Conservation (phyloP, 1,139 yeast genomes). For the Kodamaea alishanica region DNA sequence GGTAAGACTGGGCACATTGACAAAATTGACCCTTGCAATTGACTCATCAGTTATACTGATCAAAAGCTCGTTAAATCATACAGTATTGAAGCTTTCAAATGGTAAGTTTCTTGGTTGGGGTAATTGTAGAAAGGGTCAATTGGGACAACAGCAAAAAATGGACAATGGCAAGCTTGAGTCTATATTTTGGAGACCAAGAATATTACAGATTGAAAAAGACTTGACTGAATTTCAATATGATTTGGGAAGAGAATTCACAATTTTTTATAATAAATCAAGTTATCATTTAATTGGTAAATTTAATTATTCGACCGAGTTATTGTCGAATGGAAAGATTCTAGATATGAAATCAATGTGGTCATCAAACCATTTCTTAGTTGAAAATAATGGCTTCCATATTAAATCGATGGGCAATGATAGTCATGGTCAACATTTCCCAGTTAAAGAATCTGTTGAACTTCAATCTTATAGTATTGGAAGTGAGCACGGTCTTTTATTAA, state of each 20-base stretch:
- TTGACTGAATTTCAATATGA: conserved; percentile 15
- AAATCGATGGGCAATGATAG: conserved; percentile 68
- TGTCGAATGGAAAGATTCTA: conserved; percentile 4
- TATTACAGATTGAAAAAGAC: conserved; percentile 11
- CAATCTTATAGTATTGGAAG: conserved; percentile 58
- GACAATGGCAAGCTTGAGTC: conserved; percentile 17
- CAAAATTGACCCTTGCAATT: conserved; percentile 1
- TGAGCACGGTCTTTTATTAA: conserved; percentile 70
- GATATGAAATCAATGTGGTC: conserved; percentile 72
- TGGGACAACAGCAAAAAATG: conserved; percentile 27
- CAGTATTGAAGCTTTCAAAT: conserved; percentile 37
- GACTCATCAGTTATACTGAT: conserved; percentile 22
- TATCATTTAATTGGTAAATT: conserved; percentile 6
- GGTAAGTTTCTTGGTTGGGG: conserved; percentile 78
- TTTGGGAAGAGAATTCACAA: conserved; percentile 49
- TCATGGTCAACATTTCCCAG: conserved; percentile 61
- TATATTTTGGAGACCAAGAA: conserved; percentile 26
- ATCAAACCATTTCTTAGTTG: conserved; percentile 51
- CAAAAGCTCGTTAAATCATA: conserved; percentile 54
- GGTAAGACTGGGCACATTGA: conserved; percentile 7
- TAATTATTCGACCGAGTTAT: background rate
- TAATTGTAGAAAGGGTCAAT: conserved; percentile 69
- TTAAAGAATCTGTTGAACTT: conserved; percentile 6
- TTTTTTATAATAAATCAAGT: conserved; percentile 12
- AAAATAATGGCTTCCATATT: conserved; percentile 17